Evolutionary conservation across 148 eudicot species (phyloP).

Genomic region (Cornus controversa): DNA sequence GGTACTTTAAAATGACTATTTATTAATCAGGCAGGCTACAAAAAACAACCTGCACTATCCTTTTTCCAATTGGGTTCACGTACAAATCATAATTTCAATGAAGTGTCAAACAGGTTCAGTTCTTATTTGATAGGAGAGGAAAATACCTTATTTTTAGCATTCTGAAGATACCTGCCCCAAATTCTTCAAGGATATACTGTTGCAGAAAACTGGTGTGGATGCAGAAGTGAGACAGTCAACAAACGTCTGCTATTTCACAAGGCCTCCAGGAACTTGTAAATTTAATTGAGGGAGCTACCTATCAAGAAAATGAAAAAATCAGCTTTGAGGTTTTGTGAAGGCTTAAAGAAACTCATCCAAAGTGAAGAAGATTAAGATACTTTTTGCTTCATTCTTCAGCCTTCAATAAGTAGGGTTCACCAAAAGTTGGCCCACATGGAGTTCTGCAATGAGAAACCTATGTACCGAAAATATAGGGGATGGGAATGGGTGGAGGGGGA

Average conservation of each 20-base stretch:
- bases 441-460: not conserved
- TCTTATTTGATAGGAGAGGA: not conserved
- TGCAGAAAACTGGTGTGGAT: not conserved
- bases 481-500: not conserved
- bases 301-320: not conserved
- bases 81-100: not conserved
- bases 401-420: not conserved
- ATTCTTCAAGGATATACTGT: not conserved
- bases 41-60: not conserved
- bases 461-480: not conserved
- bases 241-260: not conserved
- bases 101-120: not conserved
- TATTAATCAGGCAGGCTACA: not conserved
- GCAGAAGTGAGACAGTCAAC: conserved; percentile 1
- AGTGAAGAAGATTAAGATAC: not conserved
- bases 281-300: too few relatives aligned
- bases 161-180: conserved; percentile 2
- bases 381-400: not conserved
- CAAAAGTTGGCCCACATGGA: not conserved
- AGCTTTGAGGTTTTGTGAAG: not conserved
- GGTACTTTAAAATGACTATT: too few relatives aligned
- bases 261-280: conserved; percentile 1
- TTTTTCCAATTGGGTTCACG: not conserved
- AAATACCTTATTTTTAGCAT: not conserved
- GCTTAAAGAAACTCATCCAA: not conserved